phyloP scores from a whole-genome alignment of 441 rosid genomes.

The Pelargonium hybrid region DNA sequence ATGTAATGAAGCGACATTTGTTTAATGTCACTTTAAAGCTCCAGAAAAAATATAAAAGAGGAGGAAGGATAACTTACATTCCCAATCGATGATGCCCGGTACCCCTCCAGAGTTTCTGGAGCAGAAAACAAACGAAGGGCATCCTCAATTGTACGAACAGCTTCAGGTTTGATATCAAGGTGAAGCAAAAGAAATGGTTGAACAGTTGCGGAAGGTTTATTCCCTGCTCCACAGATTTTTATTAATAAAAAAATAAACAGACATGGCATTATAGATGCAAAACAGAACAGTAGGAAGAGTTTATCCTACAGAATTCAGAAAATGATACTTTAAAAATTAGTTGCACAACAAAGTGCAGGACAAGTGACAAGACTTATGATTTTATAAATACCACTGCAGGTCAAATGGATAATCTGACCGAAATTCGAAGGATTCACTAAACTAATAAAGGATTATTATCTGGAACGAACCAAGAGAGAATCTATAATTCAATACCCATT shows the following conservation, averaged over 20 bases:
- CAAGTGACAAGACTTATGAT: too few species aligned
- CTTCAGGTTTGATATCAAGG: slow-evolving; percentile 71
- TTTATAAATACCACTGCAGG: background rate
- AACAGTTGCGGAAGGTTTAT: slow-evolving; percentile 68
- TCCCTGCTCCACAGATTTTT: slow-evolving; percentile 39
- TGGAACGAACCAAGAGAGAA: background rate
- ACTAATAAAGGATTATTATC: background rate
- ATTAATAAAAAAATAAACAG: background rate
- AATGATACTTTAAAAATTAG: background rate
- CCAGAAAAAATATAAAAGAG: background rate
- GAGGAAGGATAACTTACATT: slow-evolving; percentile 37
- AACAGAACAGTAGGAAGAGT: slow-evolving; percentile 3
- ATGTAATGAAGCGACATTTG: background rate
- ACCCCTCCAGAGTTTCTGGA: slow-evolving; percentile 82
- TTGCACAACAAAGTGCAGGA: background rate
- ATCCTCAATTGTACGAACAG: slow-evolving; percentile 60
- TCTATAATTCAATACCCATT: background rate
- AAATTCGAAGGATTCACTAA: background rate
- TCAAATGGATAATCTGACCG: background rate
- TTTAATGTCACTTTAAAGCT: background rate
- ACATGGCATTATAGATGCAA: background rate
- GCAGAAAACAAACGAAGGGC: slow-evolving; percentile 72
- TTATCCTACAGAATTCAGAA: background rate
- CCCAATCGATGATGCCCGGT: slow-evolving; percentile 61
- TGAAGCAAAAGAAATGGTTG: slow-evolving; percentile 82